phyloP scores from a whole-genome alignment of 164 flowering plant genomes.

The Paratinospora sagittata region DNA sequence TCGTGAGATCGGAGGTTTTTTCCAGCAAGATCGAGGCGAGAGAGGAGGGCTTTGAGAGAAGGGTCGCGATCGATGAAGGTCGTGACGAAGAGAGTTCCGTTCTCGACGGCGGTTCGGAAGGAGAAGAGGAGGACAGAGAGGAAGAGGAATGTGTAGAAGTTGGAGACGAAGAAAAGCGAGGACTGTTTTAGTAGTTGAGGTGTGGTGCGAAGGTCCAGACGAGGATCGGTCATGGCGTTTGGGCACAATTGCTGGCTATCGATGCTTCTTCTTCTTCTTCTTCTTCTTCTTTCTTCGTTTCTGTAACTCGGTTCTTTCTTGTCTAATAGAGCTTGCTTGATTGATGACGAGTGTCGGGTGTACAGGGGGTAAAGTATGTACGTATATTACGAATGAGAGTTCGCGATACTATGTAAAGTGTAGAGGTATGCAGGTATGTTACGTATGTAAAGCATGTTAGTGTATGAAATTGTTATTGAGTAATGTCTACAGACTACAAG shows the following conservation, averaged over 20 bases:
- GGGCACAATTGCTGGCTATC: too few species aligned
- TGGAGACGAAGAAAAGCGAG: slow-evolving; percentile 32
- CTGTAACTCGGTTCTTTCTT: too few species aligned
- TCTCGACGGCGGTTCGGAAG: slow-evolving; percentile 66
- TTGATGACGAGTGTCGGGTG: not conserved
- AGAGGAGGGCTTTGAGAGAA: slow-evolving; percentile 56
- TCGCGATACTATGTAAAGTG: not conserved
- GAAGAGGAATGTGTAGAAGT: slow-evolving; percentile 47
- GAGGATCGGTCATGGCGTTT: not conserved
- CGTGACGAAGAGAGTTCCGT: slow-evolving; percentile 52
- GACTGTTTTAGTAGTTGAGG: slow-evolving; percentile 44
- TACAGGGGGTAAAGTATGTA: not conserved
- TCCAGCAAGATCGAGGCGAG: slow-evolving; percentile 55
- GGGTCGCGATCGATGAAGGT: slow-evolving; percentile 82
- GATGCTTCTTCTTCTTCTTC: not conserved
- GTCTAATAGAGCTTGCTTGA: not conserved
- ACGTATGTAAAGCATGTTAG: too few species aligned
- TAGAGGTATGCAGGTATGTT: too few species aligned
- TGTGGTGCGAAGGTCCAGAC: slow-evolving; percentile 45
- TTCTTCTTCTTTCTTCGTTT: not conserved
- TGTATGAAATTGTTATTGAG: too few species aligned
- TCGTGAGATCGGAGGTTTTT: slow-evolving; percentile 10
- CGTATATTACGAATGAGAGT: not conserved
- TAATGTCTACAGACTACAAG: too few species aligned
- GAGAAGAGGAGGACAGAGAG: slow-evolving; percentile 71